phyloP scores from a whole-genome alignment of 495 filamentous ascomycete species.

The Penicillium simplicissimum region DNA sequence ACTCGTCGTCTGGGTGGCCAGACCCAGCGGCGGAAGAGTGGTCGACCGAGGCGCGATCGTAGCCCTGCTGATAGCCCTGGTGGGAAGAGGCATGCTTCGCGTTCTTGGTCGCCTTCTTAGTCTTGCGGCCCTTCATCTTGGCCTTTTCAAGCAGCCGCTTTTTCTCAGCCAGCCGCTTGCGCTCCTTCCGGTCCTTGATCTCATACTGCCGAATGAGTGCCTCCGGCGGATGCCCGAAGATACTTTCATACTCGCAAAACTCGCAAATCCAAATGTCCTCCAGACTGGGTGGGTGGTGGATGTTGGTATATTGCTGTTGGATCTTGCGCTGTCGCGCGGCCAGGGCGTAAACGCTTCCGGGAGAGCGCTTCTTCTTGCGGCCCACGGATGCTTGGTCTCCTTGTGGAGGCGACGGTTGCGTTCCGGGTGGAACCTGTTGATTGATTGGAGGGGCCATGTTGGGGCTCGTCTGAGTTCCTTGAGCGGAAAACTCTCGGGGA shows the following conservation, averaged over 20 bases:
- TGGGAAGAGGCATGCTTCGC: slow-evolving; percentile 53
- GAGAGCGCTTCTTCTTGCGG: slow-evolving; percentile 59
- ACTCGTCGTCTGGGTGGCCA: slow-evolving; percentile 54
- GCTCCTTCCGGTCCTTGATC: slow-evolving; percentile 85
- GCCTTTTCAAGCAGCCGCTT: slow-evolving; percentile 86
- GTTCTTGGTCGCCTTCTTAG: slow-evolving; percentile 69
- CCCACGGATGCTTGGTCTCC: slow-evolving; percentile 36
- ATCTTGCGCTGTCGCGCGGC: slow-evolving; percentile 68
- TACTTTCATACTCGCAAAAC: slow-evolving; percentile 85
- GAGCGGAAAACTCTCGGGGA: slow-evolving; percentile 50
- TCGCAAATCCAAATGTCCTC: slow-evolving; percentile 94
- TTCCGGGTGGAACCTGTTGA: slow-evolving; percentile 28
- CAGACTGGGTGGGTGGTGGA: slow-evolving; percentile 67
- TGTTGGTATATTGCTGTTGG: slow-evolving; percentile 71
- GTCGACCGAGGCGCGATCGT: slow-evolving; percentile 49
- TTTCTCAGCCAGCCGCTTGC: slow-evolving; percentile 78
- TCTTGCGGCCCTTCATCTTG: slow-evolving; percentile 90
- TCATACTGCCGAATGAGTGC: slow-evolving; percentile 91
- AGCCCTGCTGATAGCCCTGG: slow-evolving; percentile 45
- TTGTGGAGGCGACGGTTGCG: slow-evolving; percentile 42
- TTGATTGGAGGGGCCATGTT: slow-evolving; percentile 43
- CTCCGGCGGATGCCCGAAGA: slow-evolving; percentile 78
- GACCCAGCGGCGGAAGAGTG: slow-evolving; percentile 45
- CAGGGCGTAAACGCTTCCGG: slow-evolving; percentile 58
- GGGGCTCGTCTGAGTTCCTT: slow-evolving; percentile 64